Percentiles rank a stretch among this genome's conserved stretches.
Conservation (phyloP, 495 filamentous ascomycete species). For the Penicillium taxi region DNA sequence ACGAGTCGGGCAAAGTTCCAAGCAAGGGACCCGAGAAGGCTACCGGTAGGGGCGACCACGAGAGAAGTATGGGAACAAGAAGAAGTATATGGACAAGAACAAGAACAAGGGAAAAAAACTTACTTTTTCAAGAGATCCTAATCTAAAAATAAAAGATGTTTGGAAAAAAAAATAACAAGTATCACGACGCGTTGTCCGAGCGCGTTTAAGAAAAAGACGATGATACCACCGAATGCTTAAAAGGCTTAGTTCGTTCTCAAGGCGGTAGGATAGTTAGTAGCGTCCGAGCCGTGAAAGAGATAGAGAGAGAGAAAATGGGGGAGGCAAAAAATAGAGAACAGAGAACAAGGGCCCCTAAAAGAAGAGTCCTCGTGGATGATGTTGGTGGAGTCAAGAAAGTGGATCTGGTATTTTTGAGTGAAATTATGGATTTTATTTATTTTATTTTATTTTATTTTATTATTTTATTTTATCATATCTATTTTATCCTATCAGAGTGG, state of each 20-base stretch:
- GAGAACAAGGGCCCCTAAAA: constrained; percentile 19
- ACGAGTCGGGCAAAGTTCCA: constrained; percentile 14
- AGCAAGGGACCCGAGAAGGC: constrained; percentile 11
- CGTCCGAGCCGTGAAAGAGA: too few species aligned
- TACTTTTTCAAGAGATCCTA: too few species aligned
- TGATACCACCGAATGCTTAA: constrained; percentile 42
- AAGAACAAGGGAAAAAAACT: constrained; percentile 7
- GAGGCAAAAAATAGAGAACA: constrained; percentile 17
- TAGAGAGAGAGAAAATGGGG: too few species aligned
- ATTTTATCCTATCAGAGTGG: neutral
- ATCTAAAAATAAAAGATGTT: constrained; percentile 7
- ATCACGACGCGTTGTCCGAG: constrained; percentile 21
- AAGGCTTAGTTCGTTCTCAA: constrained; percentile 43
- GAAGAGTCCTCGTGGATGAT: too few species aligned
- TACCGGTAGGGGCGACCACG: constrained; percentile 28
- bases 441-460: constrained; percentile 1
- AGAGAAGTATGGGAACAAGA: constrained; percentile 15
- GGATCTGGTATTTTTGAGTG: constrained; percentile 15
- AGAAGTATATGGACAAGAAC: constrained; percentile 10
- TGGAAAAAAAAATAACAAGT: constrained; percentile 13
- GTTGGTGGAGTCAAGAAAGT: too few species aligned
- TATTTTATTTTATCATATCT: neutral
- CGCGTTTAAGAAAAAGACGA: constrained; percentile 16
- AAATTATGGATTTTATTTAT: neutral
- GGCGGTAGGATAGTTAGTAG: too few species aligned